Percentiles rank a stretch among this genome's conserved stretches.
Evolutionary conservation across 2,329 filamentous ascomycete genomes (phyloP).

Genomic region (Sphaerostilbella broomeana): DNA sequence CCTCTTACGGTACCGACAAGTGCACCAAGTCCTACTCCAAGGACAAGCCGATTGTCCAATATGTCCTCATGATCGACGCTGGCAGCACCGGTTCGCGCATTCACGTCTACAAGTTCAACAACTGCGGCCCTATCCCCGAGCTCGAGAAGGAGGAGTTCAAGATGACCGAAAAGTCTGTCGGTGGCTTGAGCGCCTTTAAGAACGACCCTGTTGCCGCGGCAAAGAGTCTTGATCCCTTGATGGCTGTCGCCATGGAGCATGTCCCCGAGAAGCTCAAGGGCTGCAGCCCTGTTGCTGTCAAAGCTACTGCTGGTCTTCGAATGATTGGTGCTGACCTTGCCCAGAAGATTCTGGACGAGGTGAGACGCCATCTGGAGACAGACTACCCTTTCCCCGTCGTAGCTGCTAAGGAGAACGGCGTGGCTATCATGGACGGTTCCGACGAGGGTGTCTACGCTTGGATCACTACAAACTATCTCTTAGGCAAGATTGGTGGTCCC

Average conservation of each 20-base stretch:
- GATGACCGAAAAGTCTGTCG: constrained; percentile 81
- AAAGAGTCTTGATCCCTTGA: constrained; percentile 77
- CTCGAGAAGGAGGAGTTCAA: constrained; percentile 89
- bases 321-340: constrained; percentile 77
- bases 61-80: constrained; percentile 97
- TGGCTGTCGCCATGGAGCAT: constrained; percentile 75
- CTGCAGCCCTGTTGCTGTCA: constrained; percentile 95
- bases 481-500: constrained; percentile 92
- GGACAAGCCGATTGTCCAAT: constrained; percentile 91
- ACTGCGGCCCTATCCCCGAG: constrained; percentile 92
- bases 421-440: constrained; percentile 95
- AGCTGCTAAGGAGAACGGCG: constrained; percentile 73
- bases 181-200: constrained; percentile 81
- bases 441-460: constrained; percentile 98
- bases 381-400: constrained; percentile 94
- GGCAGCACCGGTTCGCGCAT: constrained; percentile 97
- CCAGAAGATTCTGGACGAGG: constrained; percentile 76
- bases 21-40: constrained; percentile 80
- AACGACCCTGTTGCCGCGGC: constrained; percentile 82
- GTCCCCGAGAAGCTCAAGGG: constrained; percentile 84
- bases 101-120: constrained; percentile 99
- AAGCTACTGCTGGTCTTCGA: constrained; percentile 90
- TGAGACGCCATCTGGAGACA: constrained; percentile 76
- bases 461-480: constrained; percentile 98
- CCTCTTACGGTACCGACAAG: constrained; percentile 60